Conservation (phyloP, 768 basidiomycete species). For the Melanogaster broomeanus region DNA sequence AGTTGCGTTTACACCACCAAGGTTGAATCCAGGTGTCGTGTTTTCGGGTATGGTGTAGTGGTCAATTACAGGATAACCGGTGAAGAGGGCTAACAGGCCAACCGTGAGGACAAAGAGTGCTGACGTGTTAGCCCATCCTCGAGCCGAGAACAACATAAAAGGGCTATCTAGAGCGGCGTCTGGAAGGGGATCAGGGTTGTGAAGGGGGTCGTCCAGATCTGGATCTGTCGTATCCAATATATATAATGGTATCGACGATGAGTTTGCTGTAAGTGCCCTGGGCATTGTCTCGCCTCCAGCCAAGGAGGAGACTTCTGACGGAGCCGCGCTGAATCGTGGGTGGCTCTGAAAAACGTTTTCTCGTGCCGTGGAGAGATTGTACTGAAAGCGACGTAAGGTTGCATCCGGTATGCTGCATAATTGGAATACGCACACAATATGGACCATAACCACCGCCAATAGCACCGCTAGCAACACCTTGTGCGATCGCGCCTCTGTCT, state of each 20-base stretch:
- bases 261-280: constrained; percentile 38
- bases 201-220: constrained; percentile 87
- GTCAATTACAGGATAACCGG: constrained; percentile 83
- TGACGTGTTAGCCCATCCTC: constrained; percentile 80
- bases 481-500: constrained; percentile 61
- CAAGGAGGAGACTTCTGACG: constrained; percentile 45
- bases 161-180: constrained; percentile 58
- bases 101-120: constrained; percentile 69
- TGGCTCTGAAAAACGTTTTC: constrained; percentile 45
- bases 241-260: constrained; percentile 68
- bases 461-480: constrained; percentile 76
- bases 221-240: constrained; percentile 80
- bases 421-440: constrained; percentile 63
- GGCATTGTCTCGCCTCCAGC: constrained; percentile 40
- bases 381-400: constrained; percentile 37
- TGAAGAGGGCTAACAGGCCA: constrained; percentile 78
- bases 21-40: constrained; percentile 62
- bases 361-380: constrained; percentile 50
- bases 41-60: constrained; percentile 40
- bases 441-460: constrained; percentile 86
- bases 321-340: constrained; percentile 59
- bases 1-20: constrained; percentile 79
- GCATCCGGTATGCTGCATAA: constrained; percentile 1
- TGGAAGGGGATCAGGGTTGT: constrained; percentile 82
- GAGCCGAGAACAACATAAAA: constrained; percentile 73